phyloP scores from a whole-genome alignment of 1,284 basidiomycete species.

The Rhodotorula mucilaginosa region DNA sequence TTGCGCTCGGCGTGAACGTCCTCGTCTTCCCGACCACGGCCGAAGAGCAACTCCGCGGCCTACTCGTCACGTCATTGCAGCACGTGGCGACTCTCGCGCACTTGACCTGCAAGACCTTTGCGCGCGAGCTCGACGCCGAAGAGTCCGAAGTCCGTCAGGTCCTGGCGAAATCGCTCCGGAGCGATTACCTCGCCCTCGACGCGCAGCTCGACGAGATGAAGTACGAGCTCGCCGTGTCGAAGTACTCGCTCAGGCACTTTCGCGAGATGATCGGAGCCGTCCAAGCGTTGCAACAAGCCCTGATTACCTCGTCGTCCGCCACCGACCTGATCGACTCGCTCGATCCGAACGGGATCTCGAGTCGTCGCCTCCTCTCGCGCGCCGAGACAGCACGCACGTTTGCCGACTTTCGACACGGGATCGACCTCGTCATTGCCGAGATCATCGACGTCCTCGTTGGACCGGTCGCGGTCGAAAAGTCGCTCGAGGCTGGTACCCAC shows the following conservation, averaged over 20 bases:
- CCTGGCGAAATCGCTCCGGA: constrained; percentile 29
- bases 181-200: constrained; percentile 34
- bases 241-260: constrained; percentile 25
- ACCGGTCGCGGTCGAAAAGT: background rate
- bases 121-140: constrained; percentile 22
- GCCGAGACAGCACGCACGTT: constrained; percentile 24
- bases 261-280: constrained; percentile 31
- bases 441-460: constrained; percentile 31
- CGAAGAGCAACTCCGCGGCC: constrained; percentile 19
- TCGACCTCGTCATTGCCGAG: constrained; percentile 35
- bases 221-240: constrained; percentile 22
- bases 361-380: constrained; percentile 24
- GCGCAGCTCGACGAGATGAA: constrained; percentile 29
- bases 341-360: constrained; percentile 28
- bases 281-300: constrained; percentile 34
- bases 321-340: constrained; percentile 33
- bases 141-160: constrained; percentile 32
- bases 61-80: constrained; percentile 32
- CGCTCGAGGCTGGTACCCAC: background rate
- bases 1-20: constrained; percentile 29
- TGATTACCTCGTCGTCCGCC: constrained; percentile 34
- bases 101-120: constrained; percentile 33
- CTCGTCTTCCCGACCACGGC: constrained; percentile 26
- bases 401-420: constrained; percentile 25
- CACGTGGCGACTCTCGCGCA: constrained; percentile 35